These are phyloP conservation scores for Grifola frondosa DNA, from an alignment of 1,284 basidiomycete species.

Conservation along the genomic window DNA sequence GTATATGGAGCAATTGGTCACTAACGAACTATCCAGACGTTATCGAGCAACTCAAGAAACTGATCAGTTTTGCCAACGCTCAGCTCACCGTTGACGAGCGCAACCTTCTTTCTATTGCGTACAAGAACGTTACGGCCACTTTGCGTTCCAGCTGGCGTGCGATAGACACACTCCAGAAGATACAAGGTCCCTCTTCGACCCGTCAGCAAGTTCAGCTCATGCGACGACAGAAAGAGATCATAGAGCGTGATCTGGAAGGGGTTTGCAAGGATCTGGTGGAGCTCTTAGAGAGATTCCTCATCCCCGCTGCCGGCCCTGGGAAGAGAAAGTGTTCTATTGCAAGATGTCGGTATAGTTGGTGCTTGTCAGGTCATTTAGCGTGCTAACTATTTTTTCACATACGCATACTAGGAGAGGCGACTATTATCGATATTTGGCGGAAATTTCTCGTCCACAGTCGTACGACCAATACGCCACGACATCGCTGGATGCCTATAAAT, in stretches of 20 bases:
- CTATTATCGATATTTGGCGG: constrained; percentile 69
- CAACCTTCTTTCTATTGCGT: constrained; percentile 67
- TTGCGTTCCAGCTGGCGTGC: constrained; percentile 65
- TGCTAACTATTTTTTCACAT: too few species aligned
- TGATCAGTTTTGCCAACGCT: constrained; percentile 48
- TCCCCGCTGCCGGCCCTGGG: constrained; percentile 58
- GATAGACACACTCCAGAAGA: constrained; percentile 54
- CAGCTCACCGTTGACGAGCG: constrained; percentile 62
- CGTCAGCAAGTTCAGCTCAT: constrained; percentile 48
- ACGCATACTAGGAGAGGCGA: constrained; percentile 74
- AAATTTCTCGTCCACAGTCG: constrained; percentile 47
- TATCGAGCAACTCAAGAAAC: constrained; percentile 54
- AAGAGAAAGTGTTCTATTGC: constrained; percentile 67
- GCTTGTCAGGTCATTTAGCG: neutral
- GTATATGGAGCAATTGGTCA: too few species aligned
- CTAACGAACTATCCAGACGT: constrained; percentile 43
- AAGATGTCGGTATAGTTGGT: constrained; percentile 71
- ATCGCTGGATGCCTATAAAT: constrained; percentile 64
- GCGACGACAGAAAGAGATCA: constrained; percentile 48
- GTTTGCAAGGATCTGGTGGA: constrained; percentile 60
- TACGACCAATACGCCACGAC: constrained; percentile 50
- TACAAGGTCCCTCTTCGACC: constrained; percentile 36
- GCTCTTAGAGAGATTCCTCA: constrained; percentile 51
- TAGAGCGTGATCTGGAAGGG: constrained; percentile 56
- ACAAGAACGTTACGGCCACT: constrained; percentile 65